A percentile compares a stretch with the other conserved stretches of the same genome.
phyloP scores from a whole-genome alignment of 2,329 filamentous ascomycete species.

The Elsinoe fawcettii region DNA sequence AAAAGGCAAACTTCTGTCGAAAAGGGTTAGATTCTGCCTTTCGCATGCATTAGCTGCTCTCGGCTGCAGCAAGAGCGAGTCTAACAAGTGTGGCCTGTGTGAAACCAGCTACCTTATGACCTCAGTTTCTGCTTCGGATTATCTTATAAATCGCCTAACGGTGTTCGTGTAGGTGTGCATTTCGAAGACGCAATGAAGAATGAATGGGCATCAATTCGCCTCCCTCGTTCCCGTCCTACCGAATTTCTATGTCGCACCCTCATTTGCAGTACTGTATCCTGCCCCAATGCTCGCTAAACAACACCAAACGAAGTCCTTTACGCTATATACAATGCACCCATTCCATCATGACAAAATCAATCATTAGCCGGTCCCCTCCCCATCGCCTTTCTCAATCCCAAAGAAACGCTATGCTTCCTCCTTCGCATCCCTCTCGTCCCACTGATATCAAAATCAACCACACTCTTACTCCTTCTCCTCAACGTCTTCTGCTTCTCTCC shows the following conservation, averaged over 20 bases:
- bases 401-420: conserved; percentile 22
- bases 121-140: no score
- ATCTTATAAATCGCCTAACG: no score
- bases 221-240: no score
- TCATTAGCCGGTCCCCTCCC: neutral
- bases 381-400: neutral
- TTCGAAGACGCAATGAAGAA: no score
- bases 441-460: conserved; percentile 21
- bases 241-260: no score
- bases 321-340: neutral
- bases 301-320: neutral
- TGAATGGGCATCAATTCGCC: neutral
- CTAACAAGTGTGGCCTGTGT: no score
- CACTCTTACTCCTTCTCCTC: conserved; percentile 14
- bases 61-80: no score
- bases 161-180: no score
- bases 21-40: no score
- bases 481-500: conserved; percentile 12
- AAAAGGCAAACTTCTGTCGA: no score
- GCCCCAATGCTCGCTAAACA: neutral
- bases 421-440: conserved; percentile 22
- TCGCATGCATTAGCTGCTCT: no score
- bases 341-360: neutral
- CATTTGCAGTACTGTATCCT: neutral
- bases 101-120: no score